These are phyloP conservation scores for Beauveria pseudobassiana DNA, from an alignment of 2,329 filamentous ascomycete genomes.

Conservation along the genomic window DNA sequence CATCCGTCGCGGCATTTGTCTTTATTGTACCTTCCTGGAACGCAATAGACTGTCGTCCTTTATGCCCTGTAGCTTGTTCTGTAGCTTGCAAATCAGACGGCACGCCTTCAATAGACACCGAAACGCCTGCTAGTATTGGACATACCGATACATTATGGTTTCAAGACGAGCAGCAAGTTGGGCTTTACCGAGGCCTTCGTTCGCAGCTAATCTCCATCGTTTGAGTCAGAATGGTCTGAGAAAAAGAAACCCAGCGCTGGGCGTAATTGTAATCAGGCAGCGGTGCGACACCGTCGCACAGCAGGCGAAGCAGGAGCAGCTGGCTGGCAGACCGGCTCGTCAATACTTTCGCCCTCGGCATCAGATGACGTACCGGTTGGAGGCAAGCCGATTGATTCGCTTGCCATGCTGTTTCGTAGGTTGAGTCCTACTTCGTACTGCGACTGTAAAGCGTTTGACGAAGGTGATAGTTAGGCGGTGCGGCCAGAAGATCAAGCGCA, in stretches of 20 bases:
- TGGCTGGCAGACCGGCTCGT: neutral
- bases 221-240: neutral
- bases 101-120: neutral
- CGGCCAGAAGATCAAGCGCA: neutral
- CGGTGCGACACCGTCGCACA: neutral
- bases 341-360: neutral
- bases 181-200: neutral
- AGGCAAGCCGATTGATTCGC: slow-evolving; percentile 1
- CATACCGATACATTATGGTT: neutral
- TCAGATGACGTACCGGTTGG: neutral
- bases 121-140: neutral
- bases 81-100: neutral
- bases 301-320: neutral
- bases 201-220: neutral
- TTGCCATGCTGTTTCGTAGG: neutral
- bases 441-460: neutral
- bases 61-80: neutral
- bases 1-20: neutral
- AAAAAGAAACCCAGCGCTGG: neutral
- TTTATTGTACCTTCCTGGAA: neutral
- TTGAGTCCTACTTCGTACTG: neutral
- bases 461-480: neutral
- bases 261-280: no score
- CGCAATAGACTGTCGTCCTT: neutral
- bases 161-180: neutral